These are phyloP conservation scores for Phytophthora cactorum DNA, from an alignment of 352 stramenopile genomes.

Conservation along the genomic window DNA sequence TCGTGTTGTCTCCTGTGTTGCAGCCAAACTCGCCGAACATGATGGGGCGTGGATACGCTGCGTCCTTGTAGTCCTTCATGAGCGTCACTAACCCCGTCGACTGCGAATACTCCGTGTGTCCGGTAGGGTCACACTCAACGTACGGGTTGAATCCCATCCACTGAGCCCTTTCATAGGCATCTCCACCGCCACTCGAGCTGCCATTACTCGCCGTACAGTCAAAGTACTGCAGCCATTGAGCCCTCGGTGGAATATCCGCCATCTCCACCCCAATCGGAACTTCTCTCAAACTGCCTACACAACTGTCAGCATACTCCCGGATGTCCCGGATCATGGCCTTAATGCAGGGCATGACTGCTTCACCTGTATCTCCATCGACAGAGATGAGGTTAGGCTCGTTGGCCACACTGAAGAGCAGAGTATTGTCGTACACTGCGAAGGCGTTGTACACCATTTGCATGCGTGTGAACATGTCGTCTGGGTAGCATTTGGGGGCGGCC, in stretches of 20 bases:
- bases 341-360: constrained; percentile 62
- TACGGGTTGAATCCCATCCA: constrained; percentile 76
- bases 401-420: constrained; percentile 61
- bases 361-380: constrained; percentile 43
- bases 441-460: constrained; percentile 75
- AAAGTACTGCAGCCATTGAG: constrained; percentile 77
- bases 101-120: constrained; percentile 52
- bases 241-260: constrained; percentile 66
- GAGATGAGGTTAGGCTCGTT: constrained; percentile 77
- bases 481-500: constrained; percentile 56
- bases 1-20: constrained; percentile 66
- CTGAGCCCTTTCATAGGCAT: constrained; percentile 46
- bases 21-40: constrained; percentile 81
- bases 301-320: constrained; percentile 54
- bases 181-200: constrained; percentile 22
- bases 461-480: constrained; percentile 54
- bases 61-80: constrained; percentile 61
- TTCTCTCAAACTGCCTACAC: constrained; percentile 45
- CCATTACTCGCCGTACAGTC: constrained; percentile 59
- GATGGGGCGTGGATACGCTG: constrained; percentile 56
- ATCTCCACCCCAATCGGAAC: constrained; percentile 80
- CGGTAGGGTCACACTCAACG: constrained; percentile 64
- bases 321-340: constrained; percentile 77
- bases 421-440: constrained; percentile 80
- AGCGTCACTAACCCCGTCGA: constrained; percentile 57